Base-by-base conservation (phyloP, 2,329 filamentous ascomycete species). In the Nigrospora osmanthi region DNA sequence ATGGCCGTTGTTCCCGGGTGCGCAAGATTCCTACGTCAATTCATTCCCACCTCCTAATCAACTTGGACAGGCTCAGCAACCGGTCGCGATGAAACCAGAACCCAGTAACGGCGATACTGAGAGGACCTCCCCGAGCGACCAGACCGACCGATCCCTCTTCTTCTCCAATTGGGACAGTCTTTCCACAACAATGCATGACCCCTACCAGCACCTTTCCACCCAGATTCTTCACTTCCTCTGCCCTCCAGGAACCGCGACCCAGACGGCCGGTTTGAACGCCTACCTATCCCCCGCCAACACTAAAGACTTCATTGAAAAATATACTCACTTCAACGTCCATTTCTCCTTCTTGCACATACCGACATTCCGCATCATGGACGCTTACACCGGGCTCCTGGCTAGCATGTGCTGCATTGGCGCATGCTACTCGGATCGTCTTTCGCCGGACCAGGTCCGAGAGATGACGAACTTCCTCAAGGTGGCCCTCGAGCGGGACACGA, bases 1-100 rank as follows among this genome's bases (percentile, higher is more conserved):
- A 69, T 89, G 85, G 85, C 77, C 83, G 63, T 85, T 89, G 80
- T 87, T 87, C 72, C 59, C 52, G 55, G 81, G 81, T 76, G 74
- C 78, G 70, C 78, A 83, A 67, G 72, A 80, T 67, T 71, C 74
- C 66, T 81, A 79, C 68, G 76, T 78, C 71, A 77, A 72, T 68
- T 70, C 70, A 63, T 72, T 75, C 62, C 81, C 78, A 68, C 69
- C 73, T 64, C 69, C 82, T 75, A 83, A 83, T 73, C 23, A 28
- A 28, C 72, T 77, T 75, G 74, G 76, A 66, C 76, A 82, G 70
- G 80, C 73, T 66, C 82, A 82, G 74, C 23, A 28, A 28, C 23
- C 23, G 23, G 84, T 79, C 72, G 75, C 71, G 72, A 78, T 76
- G 73, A 85, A 83, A 74, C 72, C 70, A 68, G 83, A 81, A 68